Conservation (phyloP, 192 early-diverging fungal genomes). For the Cladochytrium replicatum region DNA sequence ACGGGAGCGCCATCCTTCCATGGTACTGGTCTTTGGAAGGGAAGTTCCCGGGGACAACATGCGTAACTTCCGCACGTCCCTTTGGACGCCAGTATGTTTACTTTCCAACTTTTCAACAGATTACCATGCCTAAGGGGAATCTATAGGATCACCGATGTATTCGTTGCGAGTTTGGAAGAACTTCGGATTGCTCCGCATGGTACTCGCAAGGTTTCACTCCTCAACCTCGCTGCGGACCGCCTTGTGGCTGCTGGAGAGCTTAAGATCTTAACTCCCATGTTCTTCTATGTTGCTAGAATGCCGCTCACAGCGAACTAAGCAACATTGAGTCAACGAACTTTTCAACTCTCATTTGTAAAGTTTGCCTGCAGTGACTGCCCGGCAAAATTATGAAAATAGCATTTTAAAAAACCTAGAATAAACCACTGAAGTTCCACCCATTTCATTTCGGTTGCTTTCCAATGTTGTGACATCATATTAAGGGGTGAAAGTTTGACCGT, state of each 20-base stretch:
- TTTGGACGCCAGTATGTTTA: slow-evolving; percentile 27
- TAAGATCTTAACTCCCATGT: slow-evolving; percentile 94
- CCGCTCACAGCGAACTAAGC: slow-evolving; percentile 22
- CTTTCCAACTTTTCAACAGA: not conserved
- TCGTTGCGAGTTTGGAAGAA: slow-evolving; percentile 69
- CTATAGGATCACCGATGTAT: slow-evolving; percentile 62
- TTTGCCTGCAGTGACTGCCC: no score
- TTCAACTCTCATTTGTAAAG: no score
- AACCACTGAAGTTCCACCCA: no score
- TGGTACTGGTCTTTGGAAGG: slow-evolving; percentile 80
- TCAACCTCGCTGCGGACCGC: slow-evolving; percentile 71
- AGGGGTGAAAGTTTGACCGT: no score
- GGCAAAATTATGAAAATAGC: no score
- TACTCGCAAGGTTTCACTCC: slow-evolving; percentile 72
- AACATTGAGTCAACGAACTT: no score
- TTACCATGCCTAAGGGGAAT: slow-evolving; percentile 14
- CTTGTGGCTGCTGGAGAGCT: slow-evolving; percentile 69
- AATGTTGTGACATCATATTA: no score
- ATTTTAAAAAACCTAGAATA: no score
- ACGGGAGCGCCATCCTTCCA: slow-evolving; percentile 54
- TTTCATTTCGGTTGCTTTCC: no score
- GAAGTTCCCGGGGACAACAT: slow-evolving; percentile 31
- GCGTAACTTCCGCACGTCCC: slow-evolving; percentile 24
- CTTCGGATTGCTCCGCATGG: slow-evolving; percentile 78
- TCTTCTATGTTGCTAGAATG: slow-evolving; percentile 50